These are phyloP conservation scores for Cercospora sojina DNA, from an alignment of 2,329 filamentous ascomycete genomes.

Conservation along the genomic window DNA sequence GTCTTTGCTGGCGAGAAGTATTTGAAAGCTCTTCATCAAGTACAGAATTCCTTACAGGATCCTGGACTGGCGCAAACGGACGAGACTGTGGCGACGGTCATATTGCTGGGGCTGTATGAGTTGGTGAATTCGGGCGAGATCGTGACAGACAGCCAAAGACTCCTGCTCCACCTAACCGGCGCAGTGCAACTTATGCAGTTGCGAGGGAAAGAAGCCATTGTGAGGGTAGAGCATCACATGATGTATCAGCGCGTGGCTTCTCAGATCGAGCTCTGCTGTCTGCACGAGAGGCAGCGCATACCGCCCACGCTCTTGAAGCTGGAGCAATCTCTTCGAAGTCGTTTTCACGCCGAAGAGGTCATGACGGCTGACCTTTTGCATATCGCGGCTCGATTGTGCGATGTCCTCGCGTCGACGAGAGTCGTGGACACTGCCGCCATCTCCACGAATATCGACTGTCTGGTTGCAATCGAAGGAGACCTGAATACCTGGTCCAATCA, in stretches of 20 bases:
- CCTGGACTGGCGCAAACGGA: not conserved
- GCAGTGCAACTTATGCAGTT: not conserved
- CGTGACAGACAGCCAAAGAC: not conserved
- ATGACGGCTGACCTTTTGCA: not conserved
- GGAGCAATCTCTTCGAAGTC: not conserved
- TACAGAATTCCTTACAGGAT: not conserved
- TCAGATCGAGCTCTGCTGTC: not conserved
- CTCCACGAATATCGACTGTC: not conserved
- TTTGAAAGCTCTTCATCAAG: not conserved
- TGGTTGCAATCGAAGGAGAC: constrained; percentile 4
- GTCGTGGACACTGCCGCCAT: not conserved
- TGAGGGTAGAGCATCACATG: not conserved
- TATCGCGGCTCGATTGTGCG: not conserved
- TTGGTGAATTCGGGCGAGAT: not conserved
- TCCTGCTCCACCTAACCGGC: not conserved
- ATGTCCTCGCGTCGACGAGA: not conserved
- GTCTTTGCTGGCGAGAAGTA: not conserved
- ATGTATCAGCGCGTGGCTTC: not conserved
- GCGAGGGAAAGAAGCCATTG: not conserved
- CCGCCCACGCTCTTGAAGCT: not conserved
- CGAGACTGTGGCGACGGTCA: not conserved
- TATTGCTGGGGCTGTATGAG: not conserved
- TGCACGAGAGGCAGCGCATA: not conserved
- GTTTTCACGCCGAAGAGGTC: not conserved
- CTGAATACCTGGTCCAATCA: constrained; percentile 9